A percentile compares a stretch with the other conserved stretches of the same genome.
Evolutionary conservation across 495 filamentous ascomycete species (phyloP).

Genomic region (Amphirosellinia nigrospora): DNA sequence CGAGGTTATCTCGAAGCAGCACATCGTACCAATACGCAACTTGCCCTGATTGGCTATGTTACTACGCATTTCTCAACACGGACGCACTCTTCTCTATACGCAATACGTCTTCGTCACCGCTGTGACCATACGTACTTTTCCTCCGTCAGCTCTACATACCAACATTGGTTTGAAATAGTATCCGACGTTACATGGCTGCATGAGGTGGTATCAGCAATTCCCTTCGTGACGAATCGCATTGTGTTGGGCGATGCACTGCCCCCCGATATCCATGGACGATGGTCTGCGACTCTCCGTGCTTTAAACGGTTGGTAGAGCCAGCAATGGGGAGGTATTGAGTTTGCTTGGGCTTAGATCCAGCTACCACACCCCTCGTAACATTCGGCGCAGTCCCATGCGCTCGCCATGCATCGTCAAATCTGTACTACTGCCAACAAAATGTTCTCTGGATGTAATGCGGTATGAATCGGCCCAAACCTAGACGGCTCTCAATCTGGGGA

Average conservation of each 20-base stretch:
- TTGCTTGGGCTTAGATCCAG: background rate
- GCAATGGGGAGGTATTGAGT: constrained; percentile 6
- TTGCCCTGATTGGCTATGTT: constrained; percentile 11
- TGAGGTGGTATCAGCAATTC: constrained; percentile 19
- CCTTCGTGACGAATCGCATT: constrained; percentile 20
- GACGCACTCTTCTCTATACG: constrained; percentile 3
- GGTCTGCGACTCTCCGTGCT: background rate
- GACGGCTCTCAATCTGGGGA: constrained; percentile 10
- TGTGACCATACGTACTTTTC: constrained; percentile 11
- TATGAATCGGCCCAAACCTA: background rate
- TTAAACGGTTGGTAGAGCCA: background rate
- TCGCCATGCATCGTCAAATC: constrained; percentile 12
- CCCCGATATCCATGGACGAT: constrained; percentile 11
- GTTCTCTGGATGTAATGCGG: background rate
- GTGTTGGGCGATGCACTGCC: constrained; percentile 16
- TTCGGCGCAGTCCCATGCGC: constrained; percentile 9
- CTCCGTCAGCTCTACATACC: constrained; percentile 10
- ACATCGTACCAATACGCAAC: background rate
- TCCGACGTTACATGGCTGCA: constrained; percentile 26
- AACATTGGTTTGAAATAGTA: constrained; percentile 16
- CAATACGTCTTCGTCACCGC: constrained; percentile 8
- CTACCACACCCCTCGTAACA: constrained; percentile 14
- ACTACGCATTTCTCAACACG: background rate
- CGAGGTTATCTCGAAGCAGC: constrained; percentile 14
- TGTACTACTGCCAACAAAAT: background rate